Evolutionary conservation across 73 alveolate species (phyloP), one percentile per base, ranked within the genome.

Genomic region (Symbiodinium pilosum): DNA sequence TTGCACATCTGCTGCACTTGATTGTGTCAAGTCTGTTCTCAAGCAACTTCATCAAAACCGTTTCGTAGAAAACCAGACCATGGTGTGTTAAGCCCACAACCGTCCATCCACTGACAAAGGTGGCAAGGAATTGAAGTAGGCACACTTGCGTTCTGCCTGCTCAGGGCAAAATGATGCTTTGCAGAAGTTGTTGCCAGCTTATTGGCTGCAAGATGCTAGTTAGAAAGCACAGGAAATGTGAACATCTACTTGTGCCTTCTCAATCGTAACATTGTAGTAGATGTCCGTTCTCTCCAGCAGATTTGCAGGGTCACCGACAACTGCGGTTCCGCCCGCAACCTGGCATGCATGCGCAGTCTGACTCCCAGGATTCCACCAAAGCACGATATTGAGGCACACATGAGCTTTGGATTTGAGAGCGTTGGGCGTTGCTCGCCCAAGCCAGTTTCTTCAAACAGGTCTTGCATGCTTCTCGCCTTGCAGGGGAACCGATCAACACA

Each of bases 221-320:
- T n/a, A n/a, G n/a, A n/a, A n/a, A n/a, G n/a, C n/a, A n/a, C n/a
- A n/a, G n/a, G n/a, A n/a, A n/a, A n/a, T n/a, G n/a, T n/a, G n/a
- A n/a, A n/a, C n/a, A n/a, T n/a, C n/a, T n/a, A n/a, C n/a, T n/a
- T n/a, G n/a, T 21, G 71, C 95, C 88, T 91, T 91, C 77, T 91
- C 97, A 11, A 91, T 24, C 89, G 47, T 24, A 39, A 91, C 97
- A 54, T 91, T 91, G 97, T 91, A 91, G 77, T 91, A 91, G 43
- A 91, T 91, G 89, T 91, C 97, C 34, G 97, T 91, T 2, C 89
- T 75, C 81, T 91, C 97, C 89, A 91, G 7, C 12, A 91, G 88
- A 43, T 91, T 91, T 39, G 40, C 52, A 21, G 52, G 41, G 30
- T 91, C 89, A 4, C 97, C 97, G n/a, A 91, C 77, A 54, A 71